Percentiles rank a stretch among this genome's conserved stretches.
These are phyloP conservation scores for Trichoderma polysporum DNA, from an alignment of 2,329 filamentous ascomycete genomes.

Conservation along the genomic window DNA sequence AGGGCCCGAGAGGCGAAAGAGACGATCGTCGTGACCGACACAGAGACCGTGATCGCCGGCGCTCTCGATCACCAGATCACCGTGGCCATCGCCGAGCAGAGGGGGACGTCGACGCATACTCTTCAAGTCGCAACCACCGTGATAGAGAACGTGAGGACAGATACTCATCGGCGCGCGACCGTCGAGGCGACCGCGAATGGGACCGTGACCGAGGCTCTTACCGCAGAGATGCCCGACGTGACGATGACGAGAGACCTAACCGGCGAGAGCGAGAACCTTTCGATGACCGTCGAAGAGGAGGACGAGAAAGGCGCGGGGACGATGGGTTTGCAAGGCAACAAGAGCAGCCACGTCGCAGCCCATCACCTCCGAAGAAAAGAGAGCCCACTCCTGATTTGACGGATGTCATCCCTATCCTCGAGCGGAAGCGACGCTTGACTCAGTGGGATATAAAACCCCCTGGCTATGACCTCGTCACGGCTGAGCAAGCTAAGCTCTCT, in stretches of 20 bases:
- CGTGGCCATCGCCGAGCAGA: constrained; percentile 68
- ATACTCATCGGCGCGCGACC: constrained; percentile 67
- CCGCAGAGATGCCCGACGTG: constrained; percentile 62
- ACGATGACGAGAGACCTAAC: constrained; percentile 60
- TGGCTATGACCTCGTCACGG: constrained; percentile 96
- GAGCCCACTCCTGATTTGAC: constrained; percentile 96
- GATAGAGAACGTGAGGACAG: constrained; percentile 92
- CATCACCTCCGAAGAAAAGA: constrained; percentile 80
- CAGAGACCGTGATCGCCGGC: constrained; percentile 61
- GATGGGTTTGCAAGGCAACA: constrained; percentile 41
- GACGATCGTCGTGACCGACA: constrained; percentile 41
- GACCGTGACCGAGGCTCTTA: constrained; percentile 65
- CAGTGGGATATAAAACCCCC: constrained; percentile 99
- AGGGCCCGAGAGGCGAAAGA: constrained; percentile 35
- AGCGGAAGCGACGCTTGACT: constrained; percentile 87
- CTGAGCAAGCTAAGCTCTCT: constrained; percentile 97
- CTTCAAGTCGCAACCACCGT: constrained; percentile 86
- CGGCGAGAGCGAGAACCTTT: constrained; percentile 58
- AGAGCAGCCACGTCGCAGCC: constrained; percentile 65
- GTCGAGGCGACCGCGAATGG: constrained; percentile 72
- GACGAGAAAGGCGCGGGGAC: constrained; percentile 46
- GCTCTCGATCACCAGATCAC: constrained; percentile 84
- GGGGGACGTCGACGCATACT: constrained; percentile 82
- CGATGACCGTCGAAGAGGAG: constrained; percentile 53
- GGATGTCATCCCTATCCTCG: constrained; percentile 75